Percentiles rank a stretch among this genome's conserved stretches.
These are phyloP conservation scores for Herpetomonas samuelpessoai DNA, from an alignment of 208 protist genomes.

Conservation along the genomic window DNA sequence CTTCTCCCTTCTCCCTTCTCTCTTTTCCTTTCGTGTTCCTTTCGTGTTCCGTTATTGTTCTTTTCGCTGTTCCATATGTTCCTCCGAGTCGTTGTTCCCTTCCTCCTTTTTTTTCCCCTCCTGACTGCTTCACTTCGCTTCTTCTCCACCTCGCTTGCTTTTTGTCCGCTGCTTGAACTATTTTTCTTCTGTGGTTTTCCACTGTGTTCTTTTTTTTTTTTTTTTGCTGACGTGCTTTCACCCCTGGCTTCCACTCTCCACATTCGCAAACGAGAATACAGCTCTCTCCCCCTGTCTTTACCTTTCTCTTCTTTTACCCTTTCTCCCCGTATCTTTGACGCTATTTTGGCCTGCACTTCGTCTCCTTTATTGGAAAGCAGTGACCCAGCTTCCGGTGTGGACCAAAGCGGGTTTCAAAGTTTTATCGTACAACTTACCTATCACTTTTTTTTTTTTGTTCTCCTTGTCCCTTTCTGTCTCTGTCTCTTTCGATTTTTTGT, in stretches of 20 bases:
- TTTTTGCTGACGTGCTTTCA: background rate
- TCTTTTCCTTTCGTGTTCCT: constrained; percentile 1
- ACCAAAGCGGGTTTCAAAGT: background rate
- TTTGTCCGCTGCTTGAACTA: constrained; percentile 5
- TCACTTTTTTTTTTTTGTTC: constrained; percentile 11
- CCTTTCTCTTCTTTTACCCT: too few relatives aligned
- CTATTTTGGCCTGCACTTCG: too few relatives aligned
- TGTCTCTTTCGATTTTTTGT: background rate
- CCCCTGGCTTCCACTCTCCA: too few relatives aligned
- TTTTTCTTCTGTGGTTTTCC: constrained; percentile 10
- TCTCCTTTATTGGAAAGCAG: too few relatives aligned
- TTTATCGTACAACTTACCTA: constrained; percentile 10
- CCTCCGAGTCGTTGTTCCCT: background rate
- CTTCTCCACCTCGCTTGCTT: constrained; percentile 7
- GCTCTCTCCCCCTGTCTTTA: too few relatives aligned
- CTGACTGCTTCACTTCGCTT: background rate
- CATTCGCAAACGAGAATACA: too few relatives aligned
- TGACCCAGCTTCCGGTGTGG: too few relatives aligned
- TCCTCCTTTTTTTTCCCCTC: background rate
- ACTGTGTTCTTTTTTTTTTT: background rate
- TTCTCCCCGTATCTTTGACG: too few relatives aligned
- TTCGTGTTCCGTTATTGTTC: background rate
- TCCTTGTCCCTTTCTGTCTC: constrained; percentile 9
- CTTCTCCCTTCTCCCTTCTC: constrained; percentile 7
- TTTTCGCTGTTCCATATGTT: background rate